phyloP scores from a whole-genome alignment of 805 yeast species.

The Brettanomyces bruxellensis region DNA sequence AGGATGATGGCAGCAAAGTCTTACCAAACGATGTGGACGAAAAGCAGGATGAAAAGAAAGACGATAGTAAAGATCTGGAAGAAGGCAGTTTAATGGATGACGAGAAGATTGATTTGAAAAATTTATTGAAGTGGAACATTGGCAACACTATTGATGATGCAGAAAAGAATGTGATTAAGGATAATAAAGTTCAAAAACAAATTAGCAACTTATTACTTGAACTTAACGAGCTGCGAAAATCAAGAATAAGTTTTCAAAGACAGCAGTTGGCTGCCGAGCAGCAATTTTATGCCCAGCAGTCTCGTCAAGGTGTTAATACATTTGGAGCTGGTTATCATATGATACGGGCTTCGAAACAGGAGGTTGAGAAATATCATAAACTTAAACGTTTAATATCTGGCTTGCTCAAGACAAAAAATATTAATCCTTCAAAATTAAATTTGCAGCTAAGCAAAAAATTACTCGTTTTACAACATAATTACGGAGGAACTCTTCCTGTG shows the following conservation, averaged over 20 bases:
- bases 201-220: slow-evolving; percentile 38
- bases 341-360: slow-evolving; percentile 33
- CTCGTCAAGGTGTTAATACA: slow-evolving; percentile 7
- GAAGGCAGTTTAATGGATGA: no score
- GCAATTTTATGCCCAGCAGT: slow-evolving; percentile 3
- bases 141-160: slow-evolving; percentile 16
- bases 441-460: slow-evolving; percentile 31
- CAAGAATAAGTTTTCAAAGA: slow-evolving; percentile 23
- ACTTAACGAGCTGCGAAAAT: slow-evolving; percentile 40
- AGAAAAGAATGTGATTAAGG: slow-evolving; percentile 17
- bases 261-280: slow-evolving; percentile 4
- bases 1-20: slow-evolving; percentile 1
- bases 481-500: slow-evolving; percentile 74
- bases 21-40: background rate
- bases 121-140: slow-evolving; percentile 19
- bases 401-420: slow-evolving; percentile 20
- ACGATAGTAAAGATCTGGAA: slow-evolving; percentile 2
- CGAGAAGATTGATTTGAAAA: slow-evolving; percentile 18
- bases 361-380: slow-evolving; percentile 33
- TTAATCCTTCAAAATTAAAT: slow-evolving; percentile 26
- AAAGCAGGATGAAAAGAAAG: background rate
- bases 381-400: slow-evolving; percentile 36
- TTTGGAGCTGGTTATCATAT: slow-evolving; percentile 11
- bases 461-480: slow-evolving; percentile 67
- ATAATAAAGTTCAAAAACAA: slow-evolving; percentile 23